These are phyloP conservation scores for Calonectria pteridis DNA, from an alignment of 2,329 filamentous ascomycete species.

Conservation along the genomic window DNA sequence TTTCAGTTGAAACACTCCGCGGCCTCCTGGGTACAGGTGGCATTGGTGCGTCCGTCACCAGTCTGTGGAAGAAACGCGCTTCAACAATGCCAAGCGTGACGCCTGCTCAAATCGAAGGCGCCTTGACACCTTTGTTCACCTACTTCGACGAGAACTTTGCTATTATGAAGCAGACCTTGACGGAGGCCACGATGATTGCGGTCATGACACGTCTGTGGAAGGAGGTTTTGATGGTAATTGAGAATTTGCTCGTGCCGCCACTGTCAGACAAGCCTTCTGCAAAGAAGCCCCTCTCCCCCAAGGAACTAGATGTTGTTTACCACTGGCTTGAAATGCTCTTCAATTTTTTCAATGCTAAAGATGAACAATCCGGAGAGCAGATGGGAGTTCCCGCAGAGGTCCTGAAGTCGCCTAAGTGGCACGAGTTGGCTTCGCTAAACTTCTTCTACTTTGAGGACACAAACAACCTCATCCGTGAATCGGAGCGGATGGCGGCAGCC, in stretches of 20 bases:
- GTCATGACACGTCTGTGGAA: constrained; percentile 99
- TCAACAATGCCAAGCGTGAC: constrained; percentile 71
- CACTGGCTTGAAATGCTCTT: constrained; percentile 93
- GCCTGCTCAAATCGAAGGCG: constrained; percentile 81
- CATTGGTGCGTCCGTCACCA: constrained; percentile 79
- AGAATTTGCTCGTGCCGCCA: constrained; percentile 90
- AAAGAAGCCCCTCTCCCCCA: constrained; percentile 84
- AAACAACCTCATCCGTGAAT: constrained; percentile 92
- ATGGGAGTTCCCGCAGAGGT: constrained; percentile 92
- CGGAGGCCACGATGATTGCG: constrained; percentile 95
- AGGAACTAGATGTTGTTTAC: constrained; percentile 95
- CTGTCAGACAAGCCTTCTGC: constrained; percentile 93
- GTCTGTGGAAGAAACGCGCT: constrained; percentile 72
- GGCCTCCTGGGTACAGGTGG: constrained; percentile 78
- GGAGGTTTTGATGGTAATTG: constrained; percentile 92
- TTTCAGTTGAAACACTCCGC: constrained; percentile 85
- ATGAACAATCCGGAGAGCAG: constrained; percentile 83
- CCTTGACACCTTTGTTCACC: constrained; percentile 85
- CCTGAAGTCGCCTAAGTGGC: constrained; percentile 97
- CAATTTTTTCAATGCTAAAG: constrained; percentile 93
- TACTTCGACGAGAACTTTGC: constrained; percentile 99
- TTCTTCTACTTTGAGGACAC: constrained; percentile 99
- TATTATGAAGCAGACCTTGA: constrained; percentile 97
- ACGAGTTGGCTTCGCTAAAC: constrained; percentile 94
- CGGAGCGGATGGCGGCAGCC: constrained; percentile 93